Conservation (phyloP, 2,329 filamentous ascomycete genomes). For the Trichophyton schoenleinii region DNA sequence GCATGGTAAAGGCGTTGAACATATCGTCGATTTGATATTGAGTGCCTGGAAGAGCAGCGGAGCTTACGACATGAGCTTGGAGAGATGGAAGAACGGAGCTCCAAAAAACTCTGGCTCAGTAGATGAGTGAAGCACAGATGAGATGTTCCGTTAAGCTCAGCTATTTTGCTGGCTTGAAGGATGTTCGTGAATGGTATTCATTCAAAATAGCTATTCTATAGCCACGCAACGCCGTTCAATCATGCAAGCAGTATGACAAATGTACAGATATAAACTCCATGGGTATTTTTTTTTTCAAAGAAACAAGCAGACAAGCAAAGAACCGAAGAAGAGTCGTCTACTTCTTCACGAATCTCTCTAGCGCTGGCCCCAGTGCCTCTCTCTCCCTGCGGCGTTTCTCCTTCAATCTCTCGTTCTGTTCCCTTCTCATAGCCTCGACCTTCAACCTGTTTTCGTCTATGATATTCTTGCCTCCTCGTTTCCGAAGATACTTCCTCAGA, state of each 20-base stretch:
- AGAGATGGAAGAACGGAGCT: constrained; percentile 34
- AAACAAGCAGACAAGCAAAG: not conserved
- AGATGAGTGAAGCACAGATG: not conserved
- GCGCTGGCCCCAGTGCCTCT: constrained; percentile 69
- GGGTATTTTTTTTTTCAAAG: constrained; percentile 8
- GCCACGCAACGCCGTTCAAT: not conserved
- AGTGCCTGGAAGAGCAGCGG: constrained; percentile 90
- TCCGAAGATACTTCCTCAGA: constrained; percentile 74
- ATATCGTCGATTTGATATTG: constrained; percentile 76
- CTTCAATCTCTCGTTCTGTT: constrained; percentile 54
- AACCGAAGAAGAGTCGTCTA: not conserved
- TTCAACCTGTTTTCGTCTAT: constrained; percentile 89
- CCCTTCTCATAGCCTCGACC: constrained; percentile 67
- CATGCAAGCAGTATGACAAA: not conserved
- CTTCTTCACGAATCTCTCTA: constrained; percentile 60
- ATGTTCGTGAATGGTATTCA: not conserved
- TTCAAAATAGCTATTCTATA: not conserved
- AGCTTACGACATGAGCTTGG: constrained; percentile 41
- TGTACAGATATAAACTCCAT: constrained; percentile 4
- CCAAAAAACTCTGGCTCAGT: constrained; percentile 26
- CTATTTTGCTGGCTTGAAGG: not conserved
- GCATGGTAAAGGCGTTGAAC: constrained; percentile 68
- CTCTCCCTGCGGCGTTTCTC: constrained; percentile 54
- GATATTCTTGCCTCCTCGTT: constrained; percentile 84
- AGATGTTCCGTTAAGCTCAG: not conserved